Evolutionary conservation across 345 rosid species (phyloP), one percentile per base, ranked within the genome.

Genomic region (Barbarea vulgaris): DNA sequence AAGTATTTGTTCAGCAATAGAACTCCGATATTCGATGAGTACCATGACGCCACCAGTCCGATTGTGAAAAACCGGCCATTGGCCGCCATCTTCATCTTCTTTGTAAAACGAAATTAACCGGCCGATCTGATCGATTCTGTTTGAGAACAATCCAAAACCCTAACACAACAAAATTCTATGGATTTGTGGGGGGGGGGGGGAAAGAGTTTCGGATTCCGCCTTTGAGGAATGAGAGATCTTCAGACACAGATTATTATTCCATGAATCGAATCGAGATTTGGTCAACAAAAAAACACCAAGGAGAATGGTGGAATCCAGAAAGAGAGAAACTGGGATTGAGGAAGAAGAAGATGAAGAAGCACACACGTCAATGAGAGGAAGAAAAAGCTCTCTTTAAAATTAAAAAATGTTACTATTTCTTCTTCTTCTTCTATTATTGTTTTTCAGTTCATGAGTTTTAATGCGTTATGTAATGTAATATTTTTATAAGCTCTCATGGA

Each of bases 1-100:
- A 87, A 56, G 81, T 87, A 91, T 64, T 91, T 88, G 88, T 91
- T 91, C 5, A 87, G 82, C 44, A 87, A 59, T 19, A 91, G 66
- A 1, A 91, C 88, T 3, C 94, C 94, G 53, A 91, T 88, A 62
- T 86, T 89, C 2, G 92, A 81, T 3, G 85, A 64, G 57, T 87
- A 89, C 94, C 92, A 89, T 0, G 88, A 74, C 42, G 86, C 69
- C 12, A 89, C 90, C 17, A 86, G 77, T 31, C 89, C 83, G 72
- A 86, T 70, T 36, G 88, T 89, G 80, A 79, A 74, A 64, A 79
- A 78, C 67, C 78, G 73, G 69, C 81, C 74, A 68, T 78, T 78
- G 11, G 69, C 42, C 73, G 78, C 78, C 48, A 61, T 44, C 81
- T 78, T 78, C 81, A 78, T 78, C 62, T 3, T 72, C 52, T 46